Evolutionary conservation across 208 protist genomes (phyloP).

Genomic region (Lotmaria passim): DNA sequence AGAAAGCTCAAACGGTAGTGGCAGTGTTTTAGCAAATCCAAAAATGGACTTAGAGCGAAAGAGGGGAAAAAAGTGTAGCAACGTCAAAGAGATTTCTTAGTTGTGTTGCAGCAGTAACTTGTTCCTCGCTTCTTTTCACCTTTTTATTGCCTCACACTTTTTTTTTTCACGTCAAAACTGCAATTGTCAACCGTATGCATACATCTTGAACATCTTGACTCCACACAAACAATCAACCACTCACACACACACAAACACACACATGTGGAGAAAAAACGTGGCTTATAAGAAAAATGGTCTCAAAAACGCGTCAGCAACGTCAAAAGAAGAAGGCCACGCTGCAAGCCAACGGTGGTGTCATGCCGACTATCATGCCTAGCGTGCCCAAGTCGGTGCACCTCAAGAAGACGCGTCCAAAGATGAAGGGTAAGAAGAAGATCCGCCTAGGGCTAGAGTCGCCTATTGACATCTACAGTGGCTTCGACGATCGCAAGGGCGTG

Average conservation of each 20-base stretch:
- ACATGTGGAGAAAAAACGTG: not conserved
- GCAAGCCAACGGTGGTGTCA: constrained; percentile 65
- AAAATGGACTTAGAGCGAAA: too few species aligned
- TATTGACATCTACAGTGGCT: constrained; percentile 85
- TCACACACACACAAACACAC: constrained; percentile 16
- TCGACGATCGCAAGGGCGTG: constrained; percentile 86
- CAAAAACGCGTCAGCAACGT: constrained; percentile 86
- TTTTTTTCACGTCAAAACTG: not conserved
- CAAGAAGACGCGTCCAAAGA: constrained; percentile 88
- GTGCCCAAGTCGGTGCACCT: constrained; percentile 82
- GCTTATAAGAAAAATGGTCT: constrained; percentile 74
- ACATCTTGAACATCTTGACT: too few species aligned
- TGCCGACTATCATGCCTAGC: constrained; percentile 66
- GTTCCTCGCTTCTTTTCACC: too few species aligned
- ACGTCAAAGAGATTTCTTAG: too few species aligned
- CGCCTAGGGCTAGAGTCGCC: constrained; percentile 84
- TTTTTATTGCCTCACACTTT: constrained; percentile 8
- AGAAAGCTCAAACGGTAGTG: too few species aligned
- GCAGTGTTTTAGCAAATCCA: too few species aligned
- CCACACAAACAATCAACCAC: not conserved
- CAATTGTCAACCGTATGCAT: not conserved
- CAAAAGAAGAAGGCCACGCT: constrained; percentile 80
- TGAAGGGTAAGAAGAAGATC: constrained; percentile 93
- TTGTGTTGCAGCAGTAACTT: too few species aligned
- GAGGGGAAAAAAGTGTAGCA: too few species aligned